phyloP scores from a whole-genome alignment of 2,329 filamentous ascomycete genomes.

The Penicillium corylophilum region DNA sequence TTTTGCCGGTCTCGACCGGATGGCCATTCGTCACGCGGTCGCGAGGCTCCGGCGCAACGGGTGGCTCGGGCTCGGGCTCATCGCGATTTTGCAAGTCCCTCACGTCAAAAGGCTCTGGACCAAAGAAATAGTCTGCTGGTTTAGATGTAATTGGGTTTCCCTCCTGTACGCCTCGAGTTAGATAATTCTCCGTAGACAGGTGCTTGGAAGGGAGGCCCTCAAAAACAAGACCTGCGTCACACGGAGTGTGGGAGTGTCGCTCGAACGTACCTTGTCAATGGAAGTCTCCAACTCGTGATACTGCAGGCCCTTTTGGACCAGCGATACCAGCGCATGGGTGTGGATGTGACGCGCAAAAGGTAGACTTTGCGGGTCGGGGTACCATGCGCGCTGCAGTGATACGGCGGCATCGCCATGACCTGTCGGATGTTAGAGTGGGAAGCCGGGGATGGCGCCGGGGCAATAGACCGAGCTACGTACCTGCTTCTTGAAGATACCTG shows the following conservation, averaged over 20 bases:
- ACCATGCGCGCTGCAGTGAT: conserved; percentile 62
- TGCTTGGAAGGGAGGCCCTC: conserved; percentile 1
- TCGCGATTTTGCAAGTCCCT: conserved; percentile 30
- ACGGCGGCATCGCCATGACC: conserved; percentile 60
- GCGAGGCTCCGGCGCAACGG: conserved; percentile 34
- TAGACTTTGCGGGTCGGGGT: conserved; percentile 59
- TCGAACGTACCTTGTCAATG: conserved; percentile 47
- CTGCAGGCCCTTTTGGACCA: conserved; percentile 64
- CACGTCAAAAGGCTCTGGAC: conserved; percentile 41
- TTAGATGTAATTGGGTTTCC: conserved; percentile 37
- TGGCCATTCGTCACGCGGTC: conserved; percentile 42
- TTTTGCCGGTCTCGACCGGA: conserved; percentile 32
- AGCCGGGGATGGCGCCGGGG: conserved; percentile 1
- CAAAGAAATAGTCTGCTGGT: conserved; percentile 49
- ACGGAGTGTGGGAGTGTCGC: not conserved
- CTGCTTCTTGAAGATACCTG: conserved; percentile 58
- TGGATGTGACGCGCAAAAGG: conserved; percentile 61
- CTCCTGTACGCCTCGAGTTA: conserved; percentile 33
- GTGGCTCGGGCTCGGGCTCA: conserved; percentile 32
- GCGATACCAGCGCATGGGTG: conserved; percentile 58
- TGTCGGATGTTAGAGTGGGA: conserved; percentile 28
- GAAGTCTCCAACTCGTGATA: conserved; percentile 53
- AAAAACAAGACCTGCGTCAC: not conserved
- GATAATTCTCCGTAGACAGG: not conserved
- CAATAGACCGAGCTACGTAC: conserved; percentile 35